Conservation (phyloP, 768 basidiomycete species). For the Rhodotorula sphaerocarpa region DNA sequence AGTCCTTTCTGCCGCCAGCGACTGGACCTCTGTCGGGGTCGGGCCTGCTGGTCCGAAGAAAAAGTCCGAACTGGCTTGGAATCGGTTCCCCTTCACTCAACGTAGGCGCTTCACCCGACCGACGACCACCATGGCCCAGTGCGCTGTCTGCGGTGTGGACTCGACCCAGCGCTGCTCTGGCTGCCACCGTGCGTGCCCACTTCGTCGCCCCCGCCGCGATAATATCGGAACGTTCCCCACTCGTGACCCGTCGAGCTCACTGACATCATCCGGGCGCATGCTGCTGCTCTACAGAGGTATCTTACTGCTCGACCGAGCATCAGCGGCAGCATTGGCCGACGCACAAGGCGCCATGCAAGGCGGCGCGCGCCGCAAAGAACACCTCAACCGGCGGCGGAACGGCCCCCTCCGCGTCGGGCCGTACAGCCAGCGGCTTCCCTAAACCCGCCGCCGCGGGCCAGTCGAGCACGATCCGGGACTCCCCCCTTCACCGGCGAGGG, state of each 20-base stretch:
- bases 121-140: neutral
- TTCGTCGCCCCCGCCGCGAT: no score
- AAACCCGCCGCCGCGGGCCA: no score
- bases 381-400: neutral
- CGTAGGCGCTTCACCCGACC: neutral
- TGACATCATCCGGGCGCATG: neutral
- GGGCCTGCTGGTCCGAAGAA: no score
- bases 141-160: neutral
- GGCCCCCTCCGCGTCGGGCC: neutral
- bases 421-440: no score
- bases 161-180: neutral
- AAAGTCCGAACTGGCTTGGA: no score
- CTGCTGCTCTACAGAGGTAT: neutral
- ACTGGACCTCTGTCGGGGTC: no score
- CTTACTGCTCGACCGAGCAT: slow-evolving; percentile 2
- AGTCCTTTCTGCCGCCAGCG: no score
- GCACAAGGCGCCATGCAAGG: slow-evolving; percentile 2
- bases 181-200: slow-evolving; percentile 1
- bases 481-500: no score
- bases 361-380: neutral
- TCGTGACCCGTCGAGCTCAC: neutral
- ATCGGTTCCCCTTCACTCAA: no score
- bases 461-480: no score
- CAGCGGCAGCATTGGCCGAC: neutral
- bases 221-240: neutral